Conservation (phyloP, 2,329 filamentous ascomycete species). For the Xylaria sp. region DNA sequence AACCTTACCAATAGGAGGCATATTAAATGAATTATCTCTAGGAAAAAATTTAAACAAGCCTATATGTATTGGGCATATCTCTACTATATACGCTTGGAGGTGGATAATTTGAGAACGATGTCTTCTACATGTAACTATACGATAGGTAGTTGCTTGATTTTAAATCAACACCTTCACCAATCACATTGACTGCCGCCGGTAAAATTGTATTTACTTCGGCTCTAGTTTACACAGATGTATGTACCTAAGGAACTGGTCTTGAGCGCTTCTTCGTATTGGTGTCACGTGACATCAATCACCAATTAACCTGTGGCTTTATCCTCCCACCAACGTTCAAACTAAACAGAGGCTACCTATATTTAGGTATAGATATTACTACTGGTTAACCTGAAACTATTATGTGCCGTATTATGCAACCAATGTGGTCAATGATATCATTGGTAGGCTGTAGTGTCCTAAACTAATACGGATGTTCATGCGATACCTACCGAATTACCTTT, state of each 20-base stretch:
- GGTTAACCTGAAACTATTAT: neutral
- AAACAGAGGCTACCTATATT: neutral
- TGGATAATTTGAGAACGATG: neutral
- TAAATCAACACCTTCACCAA: no score
- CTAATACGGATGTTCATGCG: neutral
- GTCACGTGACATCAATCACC: constrained; percentile 7
- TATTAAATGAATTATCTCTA: no score
- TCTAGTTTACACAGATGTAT: no score
- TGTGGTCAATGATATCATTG: neutral
- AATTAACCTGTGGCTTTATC: neutral
- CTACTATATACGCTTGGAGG: neutral
- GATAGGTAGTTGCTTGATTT: no score
- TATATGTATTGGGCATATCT: no score
- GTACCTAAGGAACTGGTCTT: neutral
- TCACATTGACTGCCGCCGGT: no score
- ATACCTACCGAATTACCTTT: neutral
- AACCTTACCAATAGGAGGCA: neutral
- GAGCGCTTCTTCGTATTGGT: constrained; percentile 4
- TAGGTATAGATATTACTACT: neutral
- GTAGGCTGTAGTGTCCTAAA: neutral
- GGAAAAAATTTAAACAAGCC: no score
- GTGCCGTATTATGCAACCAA: neutral
- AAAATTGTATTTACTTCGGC: constrained; percentile 21
- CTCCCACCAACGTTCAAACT: neutral
- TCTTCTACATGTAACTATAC: no score